A percentile compares a stretch with the other conserved stretches of the same genome.
phyloP scores from a whole-genome alignment of 2,329 filamentous ascomycete species.

The Ceratocystis destructans region DNA sequence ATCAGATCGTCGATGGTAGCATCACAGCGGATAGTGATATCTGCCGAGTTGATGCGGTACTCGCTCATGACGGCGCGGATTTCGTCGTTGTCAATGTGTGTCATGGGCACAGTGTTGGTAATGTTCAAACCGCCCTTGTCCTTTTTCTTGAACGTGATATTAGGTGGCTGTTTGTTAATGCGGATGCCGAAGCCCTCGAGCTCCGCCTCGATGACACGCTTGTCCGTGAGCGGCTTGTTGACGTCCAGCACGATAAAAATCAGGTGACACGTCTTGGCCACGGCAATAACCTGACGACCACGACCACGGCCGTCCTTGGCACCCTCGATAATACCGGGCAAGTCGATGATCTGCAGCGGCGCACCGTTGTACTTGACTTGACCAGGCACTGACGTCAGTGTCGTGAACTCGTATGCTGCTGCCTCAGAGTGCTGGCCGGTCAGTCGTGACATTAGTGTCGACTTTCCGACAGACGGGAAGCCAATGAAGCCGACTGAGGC shows the following conservation, averaged over 20 bases:
- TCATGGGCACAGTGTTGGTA: conserved; percentile 82
- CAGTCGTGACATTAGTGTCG: conserved; percentile 86
- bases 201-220: conserved; percentile 87
- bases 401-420: conserved; percentile 97
- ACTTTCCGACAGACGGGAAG: conserved; percentile 96
- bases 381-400: conserved; percentile 88
- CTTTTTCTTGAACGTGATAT: conserved; percentile 99
- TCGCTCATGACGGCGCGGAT: conserved; percentile 97
- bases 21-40: conserved; percentile 95
- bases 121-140: conserved; percentile 96
- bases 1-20: conserved; percentile 96
- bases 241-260: conserved; percentile 98
- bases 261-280: conserved; percentile 95
- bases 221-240: conserved; percentile 95
- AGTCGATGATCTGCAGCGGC: conserved; percentile 94
- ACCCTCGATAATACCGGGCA: conserved; percentile 96
- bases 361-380: conserved; percentile 95
- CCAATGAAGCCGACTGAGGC: conserved; percentile 96
- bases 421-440: conserved; percentile 96
- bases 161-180: conserved; percentile 93
- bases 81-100: conserved; percentile 88
- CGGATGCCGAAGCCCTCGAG: conserved; percentile 94
- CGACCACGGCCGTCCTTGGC: conserved; percentile 96
- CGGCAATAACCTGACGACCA: conserved; percentile 95
- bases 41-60: conserved; percentile 90